Conservation (phyloP, 2,329 filamentous ascomycete species). For the Diaporthe ampelina region DNA sequence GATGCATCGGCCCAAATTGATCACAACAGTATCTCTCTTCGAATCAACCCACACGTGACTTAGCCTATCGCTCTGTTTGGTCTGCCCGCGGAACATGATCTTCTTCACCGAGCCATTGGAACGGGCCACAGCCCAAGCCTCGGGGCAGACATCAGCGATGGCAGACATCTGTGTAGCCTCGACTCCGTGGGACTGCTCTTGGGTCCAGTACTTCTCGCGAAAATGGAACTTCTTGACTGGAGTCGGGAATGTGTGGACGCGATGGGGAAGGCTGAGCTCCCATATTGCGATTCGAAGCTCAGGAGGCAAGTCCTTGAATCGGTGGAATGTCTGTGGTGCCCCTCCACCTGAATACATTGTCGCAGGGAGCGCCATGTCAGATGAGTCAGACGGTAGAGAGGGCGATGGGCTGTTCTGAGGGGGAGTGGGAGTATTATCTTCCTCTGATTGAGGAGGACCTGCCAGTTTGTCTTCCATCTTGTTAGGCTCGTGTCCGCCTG, state of each 20-base stretch:
- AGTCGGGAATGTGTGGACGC: neutral
- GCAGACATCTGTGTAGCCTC: neutral
- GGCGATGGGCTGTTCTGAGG: neutral
- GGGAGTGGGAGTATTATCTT: neutral
- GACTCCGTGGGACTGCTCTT: neutral
- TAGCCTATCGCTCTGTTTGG: neutral
- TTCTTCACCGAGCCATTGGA: neutral
- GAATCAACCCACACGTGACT: neutral
- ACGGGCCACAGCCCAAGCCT: constrained; percentile 1
- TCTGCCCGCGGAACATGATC: neutral
- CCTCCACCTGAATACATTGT: too few relatives aligned
- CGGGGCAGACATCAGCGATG: neutral
- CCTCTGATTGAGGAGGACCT: neutral
- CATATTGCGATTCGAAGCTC: constrained; percentile 9
- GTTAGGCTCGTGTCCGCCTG: neutral
- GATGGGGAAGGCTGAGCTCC: neutral
- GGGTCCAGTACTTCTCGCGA: neutral
- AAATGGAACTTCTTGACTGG: neutral
- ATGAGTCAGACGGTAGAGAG: neutral
- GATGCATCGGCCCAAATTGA: neutral
- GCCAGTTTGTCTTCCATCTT: neutral
- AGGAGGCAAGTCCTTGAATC: neutral
- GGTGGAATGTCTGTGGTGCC: neutral
- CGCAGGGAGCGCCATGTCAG: neutral
- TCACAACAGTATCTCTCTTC: neutral